Evolutionary conservation across 1,139 yeast species (phyloP).

Genomic region (Debaryomycetaceae sp.): DNA sequence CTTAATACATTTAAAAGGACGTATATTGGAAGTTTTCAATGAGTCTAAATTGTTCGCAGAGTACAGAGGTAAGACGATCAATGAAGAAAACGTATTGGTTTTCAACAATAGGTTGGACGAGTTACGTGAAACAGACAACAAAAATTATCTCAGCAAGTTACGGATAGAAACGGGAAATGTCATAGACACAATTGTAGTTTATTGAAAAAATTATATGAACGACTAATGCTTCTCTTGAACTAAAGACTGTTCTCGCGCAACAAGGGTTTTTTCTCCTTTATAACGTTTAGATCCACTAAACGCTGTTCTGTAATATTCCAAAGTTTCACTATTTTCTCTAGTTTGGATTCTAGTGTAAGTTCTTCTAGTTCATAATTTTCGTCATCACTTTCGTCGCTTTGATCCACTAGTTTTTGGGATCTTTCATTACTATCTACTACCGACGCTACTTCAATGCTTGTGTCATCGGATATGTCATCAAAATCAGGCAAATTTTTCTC

Average conservation of each 20-base stretch:
- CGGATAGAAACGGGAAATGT: conserved; percentile 67
- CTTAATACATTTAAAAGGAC: conserved; percentile 56
- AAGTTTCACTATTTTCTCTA: conserved; percentile 54
- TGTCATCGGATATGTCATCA: background rate
- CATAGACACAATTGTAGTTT: conserved; percentile 44
- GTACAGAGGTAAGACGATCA: conserved; percentile 15
- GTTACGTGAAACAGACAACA: conserved; percentile 29
- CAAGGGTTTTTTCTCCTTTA: conserved; percentile 25
- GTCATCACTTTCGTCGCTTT: conserved; percentile 24
- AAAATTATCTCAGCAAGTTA: conserved; percentile 55
- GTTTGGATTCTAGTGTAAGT: conserved; percentile 40
- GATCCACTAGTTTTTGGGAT: conserved; percentile 8
- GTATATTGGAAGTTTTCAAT: conserved; percentile 49
- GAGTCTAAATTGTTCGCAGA: conserved; percentile 45
- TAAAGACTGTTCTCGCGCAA: conserved; percentile 13
- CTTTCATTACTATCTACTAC: conserved; percentile 1
- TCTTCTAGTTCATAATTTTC: conserved; percentile 23
- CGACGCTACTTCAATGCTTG: background rate
- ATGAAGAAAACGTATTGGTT: conserved; percentile 21
- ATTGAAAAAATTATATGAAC: conserved; percentile 3
- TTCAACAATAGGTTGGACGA: conserved; percentile 28
- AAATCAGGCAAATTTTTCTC: conserved; percentile 7
- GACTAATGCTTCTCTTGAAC: background rate
- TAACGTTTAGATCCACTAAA: conserved; percentile 36
- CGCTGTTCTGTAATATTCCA: conserved; percentile 63